Base-by-base conservation (phyloP, 2,329 filamentous ascomycete genomes). In the Elsinoe perseae region DNA sequence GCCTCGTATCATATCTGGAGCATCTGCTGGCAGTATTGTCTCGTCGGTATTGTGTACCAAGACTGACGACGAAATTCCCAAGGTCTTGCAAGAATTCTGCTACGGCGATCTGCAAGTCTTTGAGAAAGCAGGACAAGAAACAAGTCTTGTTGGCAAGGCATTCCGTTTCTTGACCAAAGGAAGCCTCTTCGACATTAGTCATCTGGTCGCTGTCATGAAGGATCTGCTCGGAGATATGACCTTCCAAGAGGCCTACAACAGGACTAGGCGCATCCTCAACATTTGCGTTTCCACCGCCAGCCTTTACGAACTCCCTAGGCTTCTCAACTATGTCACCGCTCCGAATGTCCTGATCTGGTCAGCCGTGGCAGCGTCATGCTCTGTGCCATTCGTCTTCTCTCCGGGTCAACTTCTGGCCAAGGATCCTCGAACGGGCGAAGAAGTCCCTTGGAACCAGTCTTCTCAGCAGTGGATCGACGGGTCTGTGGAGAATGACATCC, bases 271-370 rank as follows among this genome's bases (percentile, higher is more conserved):
- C 58, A 91, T 96, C 59, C 81, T 95, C 65, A 97, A 96, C 68
- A 95, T 97, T 34, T 91, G 88, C 58, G 91, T 97, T 5, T 95
- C 91, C 0, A 89, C 87, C 1, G 87, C 89, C 1, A 89, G 87
- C 14, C 80, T 92, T 56, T 93, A 95, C 69, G 91, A 96, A 67
- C 77, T 95, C 14, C 92, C 91, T 0, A 78, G 88, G 34, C 75
- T 97, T 0, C 78, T 97, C 63, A 97, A 97, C 69, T 96, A 95
- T 65, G 81, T 95, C 58, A 96, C 92, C 0, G 87, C 92, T 0
- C 91, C 92, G 0, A 93, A 96, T 66, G 91, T 97, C 54, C 81
- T 96, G 73, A 91, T 97, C 56, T 95, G 91, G 89, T 95, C 91
- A 14, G 92, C 92, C 30, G 91, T 96, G 46, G 89, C 89, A n/a